Evolutionary conservation across 148 eudicot species (phyloP), one percentile per base, ranked within the genome.

Genomic region (Agrostemma githago): DNA sequence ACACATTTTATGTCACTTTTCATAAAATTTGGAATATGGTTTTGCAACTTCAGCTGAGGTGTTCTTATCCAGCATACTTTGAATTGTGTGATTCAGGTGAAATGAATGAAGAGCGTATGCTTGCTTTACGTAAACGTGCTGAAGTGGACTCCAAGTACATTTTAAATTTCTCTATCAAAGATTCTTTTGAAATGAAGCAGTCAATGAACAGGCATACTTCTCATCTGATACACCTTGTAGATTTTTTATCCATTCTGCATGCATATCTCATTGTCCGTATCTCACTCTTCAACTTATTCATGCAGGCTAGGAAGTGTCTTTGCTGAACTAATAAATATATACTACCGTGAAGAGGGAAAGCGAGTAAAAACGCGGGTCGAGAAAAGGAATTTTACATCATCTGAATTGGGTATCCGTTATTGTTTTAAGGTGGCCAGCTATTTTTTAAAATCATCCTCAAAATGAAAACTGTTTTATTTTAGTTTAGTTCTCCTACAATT

Each of bases 311-410:
- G 85, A 57, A 86, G 78, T 62, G 59, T 80, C 77, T 89, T 90
- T 76, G 83, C 90, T 56, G 99, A 95, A 69, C 81, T 95, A 73
- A 85, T 89, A 44, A 85, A 77, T 80, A 54, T 79, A 40, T 92
- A 87, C 85, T 95, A 92, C 71, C 83, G 92, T 72, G 97, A 95
- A 68, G 99, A 92, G 87, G 96, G 99, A 72, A 85, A 90, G 63
- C 86, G 91, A 73, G 79, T 95, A 53, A 95, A 86, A 86, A 76
- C 85, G 68, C 89, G 93, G 53, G 83, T 95, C 65, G 99, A 95
- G 76, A 92, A 81, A 85, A 95, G 90, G 77, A 95, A 70, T 77
- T 82, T 83, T 74, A 79, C 75, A 46, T 86, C 89, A 21, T 72
- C 87, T 43, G 97, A 92, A 89, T 81, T 90, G 86, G 81, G 85